Base-by-base conservation (phyloP, 2,329 filamentous ascomycete genomes). In the Microsporum canis region DNA sequence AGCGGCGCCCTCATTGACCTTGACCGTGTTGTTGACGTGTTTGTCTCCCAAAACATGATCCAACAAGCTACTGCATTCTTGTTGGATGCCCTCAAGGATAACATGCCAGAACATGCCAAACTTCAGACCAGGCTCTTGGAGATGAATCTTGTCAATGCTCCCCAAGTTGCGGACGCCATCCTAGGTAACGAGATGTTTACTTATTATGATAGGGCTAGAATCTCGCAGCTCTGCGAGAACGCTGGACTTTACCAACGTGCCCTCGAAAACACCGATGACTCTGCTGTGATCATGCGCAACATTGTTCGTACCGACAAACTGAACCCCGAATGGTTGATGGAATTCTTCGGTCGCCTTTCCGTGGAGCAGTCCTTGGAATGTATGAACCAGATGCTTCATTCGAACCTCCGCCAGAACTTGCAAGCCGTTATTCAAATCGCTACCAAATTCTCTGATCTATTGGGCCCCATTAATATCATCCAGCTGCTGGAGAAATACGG, bases 171-270 rank as follows among this genome's bases (percentile, higher is more conserved):
- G 2, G 95, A 99, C 74, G 94, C 94, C 38, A 99, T 99, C 67
- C 84, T 99, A 45, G 89, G 92, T 66, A 99, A 99, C 70, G 90
- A 97, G 69, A 96, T 99, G 88, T 97, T 99, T 77, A 91, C 91
- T 0, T 85, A 99, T 77, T 99, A 96, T 71, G 94, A 99, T 77
- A 95, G 89, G 79, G 78, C 85, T 53, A 88, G 91, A 65, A 89
- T 99, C 74, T 89, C 92, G 29, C 84, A 87, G 66, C 83, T 99
- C 60, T 99, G 94, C 73, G 94, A 99, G 78, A 88, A 95, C 72
- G 91, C 91, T 59, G 91, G 91, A 59, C 84, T 99, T 60, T 82
- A 83, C 66, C 88, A 91, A 71, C 88, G 88, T 76, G 94, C 94
- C 27, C 76, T 99, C 65, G 95, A 99, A 78, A 89, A 96, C 67